Evolutionary conservation across 2,329 filamentous ascomycete genomes (phyloP).

Genomic region (Talaromyces verruculosus): DNA sequence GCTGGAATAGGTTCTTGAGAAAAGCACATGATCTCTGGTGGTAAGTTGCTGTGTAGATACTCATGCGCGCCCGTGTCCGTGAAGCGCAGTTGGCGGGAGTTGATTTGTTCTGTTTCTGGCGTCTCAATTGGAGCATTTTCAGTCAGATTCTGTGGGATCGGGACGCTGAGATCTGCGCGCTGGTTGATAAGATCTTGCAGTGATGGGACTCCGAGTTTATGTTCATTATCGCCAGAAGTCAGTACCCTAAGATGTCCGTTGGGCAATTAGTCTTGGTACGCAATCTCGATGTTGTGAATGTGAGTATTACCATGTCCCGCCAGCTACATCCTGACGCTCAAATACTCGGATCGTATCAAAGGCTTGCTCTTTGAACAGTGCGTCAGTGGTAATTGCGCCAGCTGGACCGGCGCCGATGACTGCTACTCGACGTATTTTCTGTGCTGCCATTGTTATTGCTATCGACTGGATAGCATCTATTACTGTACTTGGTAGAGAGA

Average conservation of each 20-base stretch:
- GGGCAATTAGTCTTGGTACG: not conserved
- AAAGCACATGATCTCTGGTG: constrained; percentile 30
- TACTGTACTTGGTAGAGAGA: not conserved
- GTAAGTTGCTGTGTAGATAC: constrained; percentile 33
- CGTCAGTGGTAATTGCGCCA: constrained; percentile 31
- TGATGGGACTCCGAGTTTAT: not conserved
- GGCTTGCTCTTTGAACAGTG: constrained; percentile 33
- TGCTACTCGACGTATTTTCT: constrained; percentile 22
- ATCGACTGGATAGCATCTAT: not conserved
- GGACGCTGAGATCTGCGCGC: not conserved
- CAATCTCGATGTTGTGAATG: not conserved
- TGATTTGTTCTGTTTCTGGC: not conserved
- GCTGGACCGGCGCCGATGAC: constrained; percentile 35
- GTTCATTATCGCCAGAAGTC: not conserved
- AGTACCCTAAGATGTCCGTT: not conserved
- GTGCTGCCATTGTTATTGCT: not conserved
- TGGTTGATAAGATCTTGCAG: not conserved
- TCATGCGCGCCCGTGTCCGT: constrained; percentile 5
- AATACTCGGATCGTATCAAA: constrained; percentile 37
- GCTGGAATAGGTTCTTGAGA: constrained; percentile 30
- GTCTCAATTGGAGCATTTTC: not conserved
- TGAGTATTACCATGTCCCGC: constrained; percentile 33
- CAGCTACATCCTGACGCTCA: constrained; percentile 33
- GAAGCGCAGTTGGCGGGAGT: not conserved
- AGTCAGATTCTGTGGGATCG: not conserved